Evolutionary conservation across 352 stramenopile species (phyloP), one percentile per base, ranked within the genome.

Genomic region (Globisporangium perplexum): DNA sequence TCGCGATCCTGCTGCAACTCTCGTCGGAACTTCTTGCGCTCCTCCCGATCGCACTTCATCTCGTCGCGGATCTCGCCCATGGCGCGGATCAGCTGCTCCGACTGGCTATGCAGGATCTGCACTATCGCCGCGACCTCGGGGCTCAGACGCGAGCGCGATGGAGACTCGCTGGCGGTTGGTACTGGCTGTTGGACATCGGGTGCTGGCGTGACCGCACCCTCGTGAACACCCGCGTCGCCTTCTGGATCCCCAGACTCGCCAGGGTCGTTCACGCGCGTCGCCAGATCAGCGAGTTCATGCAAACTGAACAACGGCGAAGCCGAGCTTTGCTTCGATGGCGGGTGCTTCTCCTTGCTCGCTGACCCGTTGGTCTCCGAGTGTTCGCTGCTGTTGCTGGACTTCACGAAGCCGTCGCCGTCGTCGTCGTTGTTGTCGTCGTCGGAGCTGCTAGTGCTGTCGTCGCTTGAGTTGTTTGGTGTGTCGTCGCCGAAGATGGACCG

Each of bases 31-130:
- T 22, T 22, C 42, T 42, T 31, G 28, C 51, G 51, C n/a, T 57
- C 45, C 36, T 60, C 26, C 2, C 54, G 54, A 30, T 60, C 54
- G 18, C 18, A n/a, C 7, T 46, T 41, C 7, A 60, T 43, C 38
- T 60, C 54, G 30, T 60, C 54, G 4, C 54, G 54, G n/a, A 60
- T 60, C 22, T 53, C 46, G 17, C 41, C 24, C 45, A 60, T 48
- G 3, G 44, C 54, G 38, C 26, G 35, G 6, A 54, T 10, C 45
- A 60, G 47, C 10, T 60, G 46, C 46, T 49, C 45, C 20, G 54
- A 60, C 45, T 60, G 54, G 11, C 31, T 49, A 7, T 53, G 31
- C 7, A 60, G 36, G 17, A 60, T 35, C 17, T 50, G 11, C 14
- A 44, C 38, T 4, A 60, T 47, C 10, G 28, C 41, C 8, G 38